Conservation (phyloP, 306 rosid species). For the Acmispon strigosus region DNA sequence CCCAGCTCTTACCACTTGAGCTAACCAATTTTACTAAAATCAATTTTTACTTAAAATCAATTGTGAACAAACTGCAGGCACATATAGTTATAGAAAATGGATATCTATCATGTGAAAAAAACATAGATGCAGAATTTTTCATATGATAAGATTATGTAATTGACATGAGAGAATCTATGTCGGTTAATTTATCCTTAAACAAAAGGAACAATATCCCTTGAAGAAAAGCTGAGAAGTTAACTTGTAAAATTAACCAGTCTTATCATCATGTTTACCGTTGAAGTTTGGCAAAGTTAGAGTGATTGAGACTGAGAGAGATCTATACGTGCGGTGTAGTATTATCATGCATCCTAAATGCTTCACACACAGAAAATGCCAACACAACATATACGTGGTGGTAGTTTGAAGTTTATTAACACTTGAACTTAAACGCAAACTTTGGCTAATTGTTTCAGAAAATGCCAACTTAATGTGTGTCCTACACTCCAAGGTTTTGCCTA, state of each 20-base stretch:
- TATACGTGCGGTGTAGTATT: background rate
- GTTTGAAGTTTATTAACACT: constrained; percentile 11
- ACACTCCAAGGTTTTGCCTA: constrained; percentile 3
- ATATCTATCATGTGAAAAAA: no score
- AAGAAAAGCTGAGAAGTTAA: no score
- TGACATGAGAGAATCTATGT: no score
- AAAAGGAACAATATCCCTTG: no score
- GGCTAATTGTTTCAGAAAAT: background rate
- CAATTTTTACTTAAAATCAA: no score
- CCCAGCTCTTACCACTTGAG: no score
- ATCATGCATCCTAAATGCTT: background rate
- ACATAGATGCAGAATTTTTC: no score
- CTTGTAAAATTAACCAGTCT: background rate
- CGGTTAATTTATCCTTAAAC: no score
- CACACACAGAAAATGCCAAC: background rate
- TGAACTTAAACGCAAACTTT: constrained; percentile 8
- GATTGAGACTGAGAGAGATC: background rate
- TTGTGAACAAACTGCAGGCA: no score
- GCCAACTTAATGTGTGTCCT: background rate
- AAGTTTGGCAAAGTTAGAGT: background rate
- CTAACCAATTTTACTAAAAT: no score
- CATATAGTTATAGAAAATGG: no score
- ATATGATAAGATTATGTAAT: no score
- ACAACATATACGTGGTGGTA: background rate
- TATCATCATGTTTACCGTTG: background rate